Percentiles rank a stretch among this genome's conserved stretches.
phyloP scores from a whole-genome alignment of 2,329 filamentous ascomycete species.

The Thyridium curvatum region DNA sequence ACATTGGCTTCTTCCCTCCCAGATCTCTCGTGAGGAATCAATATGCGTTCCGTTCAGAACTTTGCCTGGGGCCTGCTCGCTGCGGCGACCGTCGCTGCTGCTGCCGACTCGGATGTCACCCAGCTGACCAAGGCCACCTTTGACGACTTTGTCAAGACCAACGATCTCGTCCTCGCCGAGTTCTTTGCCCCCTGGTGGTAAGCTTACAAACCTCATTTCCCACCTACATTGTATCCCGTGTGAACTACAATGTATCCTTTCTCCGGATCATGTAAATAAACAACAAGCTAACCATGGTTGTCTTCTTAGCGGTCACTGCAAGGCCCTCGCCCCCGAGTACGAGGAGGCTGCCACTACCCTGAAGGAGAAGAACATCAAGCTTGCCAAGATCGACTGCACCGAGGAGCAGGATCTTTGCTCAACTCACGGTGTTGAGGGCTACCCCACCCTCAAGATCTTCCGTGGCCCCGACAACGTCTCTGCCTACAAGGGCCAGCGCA shows the following conservation, averaged over 20 bases:
- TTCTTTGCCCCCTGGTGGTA: conserved; percentile 47
- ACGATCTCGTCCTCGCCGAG: conserved; percentile 89
- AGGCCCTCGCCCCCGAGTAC: conserved; percentile 90
- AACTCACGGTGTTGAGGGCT: conserved; percentile 86
- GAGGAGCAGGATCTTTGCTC: conserved; percentile 90
- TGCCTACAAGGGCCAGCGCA: conserved; percentile 84
- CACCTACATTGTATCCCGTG: too few relatives aligned
- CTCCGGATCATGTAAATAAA: too few relatives aligned
- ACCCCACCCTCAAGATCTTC: conserved; percentile 99
- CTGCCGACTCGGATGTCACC: conserved; percentile 70
- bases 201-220: conserved; percentile 25
- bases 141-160: conserved; percentile 74
- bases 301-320: conserved; percentile 85
- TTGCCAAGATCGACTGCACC: conserved; percentile 92
- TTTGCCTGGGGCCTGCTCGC: conserved; percentile 49
- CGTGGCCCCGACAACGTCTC: conserved; percentile 74
- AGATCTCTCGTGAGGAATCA: too few relatives aligned
- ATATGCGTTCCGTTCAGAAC: conserved; percentile 41
- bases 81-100: conserved; percentile 50
- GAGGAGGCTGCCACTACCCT: conserved; percentile 78
- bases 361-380: conserved; percentile 81
- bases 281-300: conserved; percentile 24
- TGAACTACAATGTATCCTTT: too few relatives aligned
- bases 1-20: too few relatives aligned
- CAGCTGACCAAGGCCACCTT: conserved; percentile 85